Evolutionary conservation across 1,139 yeast species (phyloP).

Genomic region (Insectozyma bohioensis): DNA sequence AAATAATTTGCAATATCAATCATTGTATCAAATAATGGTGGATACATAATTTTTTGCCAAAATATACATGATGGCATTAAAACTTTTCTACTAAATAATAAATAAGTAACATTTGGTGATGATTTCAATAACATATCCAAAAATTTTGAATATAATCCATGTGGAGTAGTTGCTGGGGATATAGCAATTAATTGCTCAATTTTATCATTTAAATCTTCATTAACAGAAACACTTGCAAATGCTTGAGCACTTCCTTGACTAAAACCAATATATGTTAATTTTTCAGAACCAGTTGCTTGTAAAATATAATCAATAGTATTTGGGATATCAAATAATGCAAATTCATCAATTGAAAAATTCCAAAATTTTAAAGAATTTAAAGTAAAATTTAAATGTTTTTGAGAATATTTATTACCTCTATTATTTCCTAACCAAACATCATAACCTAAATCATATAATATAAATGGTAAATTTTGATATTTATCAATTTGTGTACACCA

Average conservation of each 20-base stretch:
- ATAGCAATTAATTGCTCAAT: conserved; percentile 74
- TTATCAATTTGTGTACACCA: conserved; percentile 77
- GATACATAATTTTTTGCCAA: conserved; percentile 83
- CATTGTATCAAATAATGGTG: conserved; percentile 71
- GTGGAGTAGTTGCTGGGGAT: conserved; percentile 95
- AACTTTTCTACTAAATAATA: conserved; percentile 72
- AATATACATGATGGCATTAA: conserved; percentile 75
- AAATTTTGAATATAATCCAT: conserved; percentile 71
- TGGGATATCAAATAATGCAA: conserved; percentile 49
- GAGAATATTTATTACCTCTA: conserved; percentile 84
- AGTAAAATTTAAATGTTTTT: conserved; percentile 37
- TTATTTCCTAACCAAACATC: conserved; percentile 95
- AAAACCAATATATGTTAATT: conserved; percentile 75
- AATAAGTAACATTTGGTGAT: conserved; percentile 71
- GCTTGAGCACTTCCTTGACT: conserved; percentile 93
- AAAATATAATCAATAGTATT: conserved; percentile 42
- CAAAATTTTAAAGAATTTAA: conserved; percentile 42
- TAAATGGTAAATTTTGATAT: conserved; percentile 68
- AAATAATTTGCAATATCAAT: conserved; percentile 69
- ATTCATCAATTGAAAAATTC: conserved; percentile 49
- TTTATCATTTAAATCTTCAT: conserved; percentile 65
- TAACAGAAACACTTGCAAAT: conserved; percentile 75
- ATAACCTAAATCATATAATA: conserved; percentile 74
- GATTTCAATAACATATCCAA: conserved; percentile 77
- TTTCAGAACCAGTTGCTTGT: conserved; percentile 21